Percentiles rank a stretch among this genome's conserved stretches.
Conservation (phyloP, 2,329 filamentous ascomycete species). For the Coniella lustricola region DNA sequence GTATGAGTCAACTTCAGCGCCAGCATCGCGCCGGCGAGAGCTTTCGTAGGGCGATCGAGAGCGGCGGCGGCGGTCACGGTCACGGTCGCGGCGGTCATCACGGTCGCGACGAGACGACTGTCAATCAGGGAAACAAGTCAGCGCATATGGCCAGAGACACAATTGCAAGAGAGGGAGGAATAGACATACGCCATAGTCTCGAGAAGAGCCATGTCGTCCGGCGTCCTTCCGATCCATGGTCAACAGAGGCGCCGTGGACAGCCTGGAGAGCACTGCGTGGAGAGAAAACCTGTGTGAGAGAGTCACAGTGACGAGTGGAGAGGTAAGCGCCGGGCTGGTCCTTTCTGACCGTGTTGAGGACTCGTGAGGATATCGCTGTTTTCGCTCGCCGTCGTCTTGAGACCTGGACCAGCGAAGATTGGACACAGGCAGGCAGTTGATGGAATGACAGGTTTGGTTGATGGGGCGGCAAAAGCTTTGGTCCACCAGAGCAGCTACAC, state of each 20-base stretch:
- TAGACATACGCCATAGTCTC: constrained; percentile 48
- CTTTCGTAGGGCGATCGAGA: constrained; percentile 80
- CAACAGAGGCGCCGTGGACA: constrained; percentile 20
- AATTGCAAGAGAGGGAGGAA: not conserved
- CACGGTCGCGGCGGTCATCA: constrained; percentile 29
- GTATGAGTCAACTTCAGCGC: constrained; percentile 70
- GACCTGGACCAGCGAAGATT: too few relatives aligned
- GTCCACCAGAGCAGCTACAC: constrained; percentile 25
- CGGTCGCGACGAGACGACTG: constrained; percentile 27
- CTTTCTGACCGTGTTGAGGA: constrained; percentile 3
- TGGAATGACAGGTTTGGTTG: too few relatives aligned
- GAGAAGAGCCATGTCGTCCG: constrained; percentile 44
- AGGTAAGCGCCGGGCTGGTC: constrained; percentile 53
- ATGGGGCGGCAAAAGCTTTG: not conserved
- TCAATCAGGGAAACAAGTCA: constrained; percentile 3
- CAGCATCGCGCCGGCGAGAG: constrained; percentile 64
- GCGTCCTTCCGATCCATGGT: constrained; percentile 29
- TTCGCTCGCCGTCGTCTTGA: too few relatives aligned
- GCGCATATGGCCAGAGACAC: not conserved
- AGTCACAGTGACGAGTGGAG: constrained; percentile 59
- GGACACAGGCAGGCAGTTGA: too few relatives aligned
- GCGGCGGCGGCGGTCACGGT: constrained; percentile 55
- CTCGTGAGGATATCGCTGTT: not conserved
- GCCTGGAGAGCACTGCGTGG: constrained; percentile 5
- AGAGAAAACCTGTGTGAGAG: constrained; percentile 53